Conservation (phyloP, 192 early-diverging fungal species). For the Coemansia sp. region DNA sequence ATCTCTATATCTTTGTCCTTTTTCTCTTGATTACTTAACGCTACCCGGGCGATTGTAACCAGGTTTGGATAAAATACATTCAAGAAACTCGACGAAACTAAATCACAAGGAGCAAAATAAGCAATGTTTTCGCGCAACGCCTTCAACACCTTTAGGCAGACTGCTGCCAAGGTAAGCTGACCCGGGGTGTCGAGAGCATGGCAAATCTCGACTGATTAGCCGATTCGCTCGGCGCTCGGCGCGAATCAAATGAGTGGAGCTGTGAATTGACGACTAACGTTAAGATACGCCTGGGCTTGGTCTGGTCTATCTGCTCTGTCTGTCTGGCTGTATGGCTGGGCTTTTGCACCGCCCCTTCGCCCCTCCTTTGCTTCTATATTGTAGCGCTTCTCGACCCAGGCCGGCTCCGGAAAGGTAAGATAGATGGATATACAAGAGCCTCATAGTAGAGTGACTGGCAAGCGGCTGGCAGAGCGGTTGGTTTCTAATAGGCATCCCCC, state of each 20-base stretch:
- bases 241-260: background rate
- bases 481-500: too few relatives aligned
- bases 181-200: too few relatives aligned
- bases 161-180: conserved; percentile 29
- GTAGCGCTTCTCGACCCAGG: conserved; percentile 38
- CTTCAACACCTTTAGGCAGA: conserved; percentile 32
- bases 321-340: too few relatives aligned
- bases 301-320: background rate
- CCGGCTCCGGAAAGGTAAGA: conserved; percentile 26
- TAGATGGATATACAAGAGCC: too few relatives aligned
- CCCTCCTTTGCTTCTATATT: background rate
- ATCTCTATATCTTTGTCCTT: background rate
- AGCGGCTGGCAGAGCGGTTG: too few relatives aligned
- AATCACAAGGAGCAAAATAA: background rate
- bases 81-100: background rate
- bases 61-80: too few relatives aligned
- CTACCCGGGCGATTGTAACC: too few relatives aligned
- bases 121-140: conserved; percentile 45
- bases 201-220: too few relatives aligned
- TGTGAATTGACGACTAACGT: too few relatives aligned
- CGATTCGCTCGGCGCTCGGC: too few relatives aligned
- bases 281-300: background rate
- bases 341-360: too few relatives aligned
- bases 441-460: too few relatives aligned
- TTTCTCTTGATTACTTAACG: background rate